phyloP scores from a whole-genome alignment of 306 rosid genomes.

The Castanopsis chinensis region DNA sequence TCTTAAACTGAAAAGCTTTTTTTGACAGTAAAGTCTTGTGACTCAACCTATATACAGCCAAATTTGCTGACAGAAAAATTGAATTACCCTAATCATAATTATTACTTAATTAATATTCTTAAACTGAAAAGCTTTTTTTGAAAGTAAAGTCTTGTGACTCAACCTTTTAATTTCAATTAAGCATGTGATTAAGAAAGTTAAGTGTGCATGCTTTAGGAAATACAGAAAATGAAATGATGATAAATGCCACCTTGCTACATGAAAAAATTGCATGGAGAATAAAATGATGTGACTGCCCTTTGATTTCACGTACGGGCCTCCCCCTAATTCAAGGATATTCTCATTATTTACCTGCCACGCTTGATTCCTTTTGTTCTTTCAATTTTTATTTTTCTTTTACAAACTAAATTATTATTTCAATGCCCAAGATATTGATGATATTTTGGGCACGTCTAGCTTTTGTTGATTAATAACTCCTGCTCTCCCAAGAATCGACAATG shows the following conservation, averaged over 20 bases:
- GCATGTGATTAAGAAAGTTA: constrained; percentile 33
- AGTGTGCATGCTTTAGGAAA: constrained; percentile 42
- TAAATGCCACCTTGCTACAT: constrained; percentile 59
- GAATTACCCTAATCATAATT: too few relatives aligned
- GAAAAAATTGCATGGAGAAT: constrained; percentile 63
- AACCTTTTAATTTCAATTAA: constrained; percentile 23
- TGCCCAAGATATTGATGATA: constrained; percentile 46
- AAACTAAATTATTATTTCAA: constrained; percentile 42
- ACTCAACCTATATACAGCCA: neutral
- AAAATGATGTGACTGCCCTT: constrained; percentile 53
- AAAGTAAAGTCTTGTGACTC: neutral
- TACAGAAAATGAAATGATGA: constrained; percentile 42
- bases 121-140: too few relatives aligned
- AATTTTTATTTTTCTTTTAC: constrained; percentile 21
- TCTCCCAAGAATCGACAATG: constrained; percentile 44
- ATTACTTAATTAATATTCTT: too few relatives aligned
- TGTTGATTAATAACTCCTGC: constrained; percentile 33
- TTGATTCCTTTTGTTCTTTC: constrained; percentile 47
- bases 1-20: too few relatives aligned
- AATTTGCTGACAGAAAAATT: too few relatives aligned
- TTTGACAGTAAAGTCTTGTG: too few relatives aligned
- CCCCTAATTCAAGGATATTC: constrained; percentile 77
- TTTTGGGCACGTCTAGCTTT: constrained; percentile 60
- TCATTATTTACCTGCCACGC: constrained; percentile 79
- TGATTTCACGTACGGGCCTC: constrained; percentile 56